These are phyloP conservation scores for Penicillium antarcticum DNA, from an alignment of 495 filamentous ascomycete species.

Conservation along the genomic window DNA sequence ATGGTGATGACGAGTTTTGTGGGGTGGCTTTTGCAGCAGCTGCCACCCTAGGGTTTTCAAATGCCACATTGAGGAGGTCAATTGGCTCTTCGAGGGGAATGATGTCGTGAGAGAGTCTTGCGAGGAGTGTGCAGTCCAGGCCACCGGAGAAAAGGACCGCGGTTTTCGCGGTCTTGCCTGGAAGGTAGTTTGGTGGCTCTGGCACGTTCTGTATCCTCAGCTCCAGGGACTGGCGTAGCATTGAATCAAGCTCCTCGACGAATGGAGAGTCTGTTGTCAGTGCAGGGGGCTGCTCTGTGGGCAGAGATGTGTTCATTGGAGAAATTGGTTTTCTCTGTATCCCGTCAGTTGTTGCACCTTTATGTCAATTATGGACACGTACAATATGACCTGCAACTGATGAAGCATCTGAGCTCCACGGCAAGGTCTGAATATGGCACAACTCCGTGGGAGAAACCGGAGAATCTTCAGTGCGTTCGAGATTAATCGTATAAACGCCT, in stretches of 20 bases:
- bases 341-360: background rate
- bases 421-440: constrained; percentile 32
- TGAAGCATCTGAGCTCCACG: constrained; percentile 24
- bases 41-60: constrained; percentile 83
- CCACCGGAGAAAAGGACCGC: constrained; percentile 94
- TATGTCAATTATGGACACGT: constrained; percentile 14
- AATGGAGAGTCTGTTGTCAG: constrained; percentile 49
- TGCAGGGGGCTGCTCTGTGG: constrained; percentile 27
- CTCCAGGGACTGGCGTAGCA: constrained; percentile 61
- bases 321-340: constrained; percentile 57
- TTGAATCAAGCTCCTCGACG: constrained; percentile 53
- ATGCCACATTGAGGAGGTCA: constrained; percentile 93
- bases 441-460: background rate
- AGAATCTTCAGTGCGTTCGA: constrained; percentile 28
- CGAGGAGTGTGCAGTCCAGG: constrained; percentile 86
- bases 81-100: constrained; percentile 65
- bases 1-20: constrained; percentile 1
- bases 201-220: constrained; percentile 69
- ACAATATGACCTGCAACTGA: constrained; percentile 34
- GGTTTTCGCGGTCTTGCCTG: constrained; percentile 47
- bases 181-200: constrained; percentile 35
- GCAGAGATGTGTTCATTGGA: constrained; percentile 55
- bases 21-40: constrained; percentile 24
- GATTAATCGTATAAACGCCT: constrained; percentile 66
- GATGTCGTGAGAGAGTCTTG: constrained; percentile 77